Conservation (phyloP, 768 basidiomycete species). For the Collybiopsis luxurians region DNA sequence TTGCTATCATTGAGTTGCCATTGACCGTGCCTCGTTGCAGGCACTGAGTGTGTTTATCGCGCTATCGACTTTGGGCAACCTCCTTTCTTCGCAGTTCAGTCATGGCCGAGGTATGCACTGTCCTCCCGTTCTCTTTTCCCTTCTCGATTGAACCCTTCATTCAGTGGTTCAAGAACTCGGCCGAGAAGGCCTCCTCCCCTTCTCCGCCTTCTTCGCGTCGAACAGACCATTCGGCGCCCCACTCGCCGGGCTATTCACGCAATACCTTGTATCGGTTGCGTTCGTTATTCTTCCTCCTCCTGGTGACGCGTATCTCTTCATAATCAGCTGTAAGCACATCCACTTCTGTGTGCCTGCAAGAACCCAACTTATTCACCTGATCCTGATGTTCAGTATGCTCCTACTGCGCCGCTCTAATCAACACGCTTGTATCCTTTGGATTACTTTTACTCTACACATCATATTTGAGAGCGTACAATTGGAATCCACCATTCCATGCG, state of each 20-base stretch:
- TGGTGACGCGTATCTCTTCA: conserved; percentile 74
- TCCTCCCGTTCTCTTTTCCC: neutral
- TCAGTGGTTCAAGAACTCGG: conserved; percentile 74
- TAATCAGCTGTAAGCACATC: conserved; percentile 57
- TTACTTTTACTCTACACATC: conserved; percentile 58
- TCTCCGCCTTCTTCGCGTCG: conserved; percentile 63
- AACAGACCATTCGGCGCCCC: conserved; percentile 73
- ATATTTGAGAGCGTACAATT: conserved; percentile 40
- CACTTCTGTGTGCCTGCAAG: neutral
- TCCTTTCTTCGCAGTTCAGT: conserved; percentile 60
- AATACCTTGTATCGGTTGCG: conserved; percentile 57
- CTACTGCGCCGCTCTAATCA: conserved; percentile 56
- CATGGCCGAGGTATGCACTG: conserved; percentile 56
- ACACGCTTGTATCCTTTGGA: conserved; percentile 58
- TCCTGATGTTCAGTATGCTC: conserved; percentile 44
- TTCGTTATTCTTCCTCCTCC: conserved; percentile 58
- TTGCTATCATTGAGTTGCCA: neutral
- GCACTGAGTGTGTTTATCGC: conserved; percentile 60
- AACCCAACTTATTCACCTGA: conserved; percentile 1
- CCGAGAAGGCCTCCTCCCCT: conserved; percentile 67
- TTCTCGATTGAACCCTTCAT: neutral
- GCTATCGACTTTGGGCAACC: conserved; percentile 61
- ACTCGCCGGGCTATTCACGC: conserved; percentile 55
- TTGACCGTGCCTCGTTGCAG: conserved; percentile 26
- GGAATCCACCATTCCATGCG: conserved; percentile 66